Percentiles rank a stretch among this genome's conserved stretches.
Evolutionary conservation across 2,329 filamentous ascomycete species (phyloP).

Genomic region (Aulographum hederae): DNA sequence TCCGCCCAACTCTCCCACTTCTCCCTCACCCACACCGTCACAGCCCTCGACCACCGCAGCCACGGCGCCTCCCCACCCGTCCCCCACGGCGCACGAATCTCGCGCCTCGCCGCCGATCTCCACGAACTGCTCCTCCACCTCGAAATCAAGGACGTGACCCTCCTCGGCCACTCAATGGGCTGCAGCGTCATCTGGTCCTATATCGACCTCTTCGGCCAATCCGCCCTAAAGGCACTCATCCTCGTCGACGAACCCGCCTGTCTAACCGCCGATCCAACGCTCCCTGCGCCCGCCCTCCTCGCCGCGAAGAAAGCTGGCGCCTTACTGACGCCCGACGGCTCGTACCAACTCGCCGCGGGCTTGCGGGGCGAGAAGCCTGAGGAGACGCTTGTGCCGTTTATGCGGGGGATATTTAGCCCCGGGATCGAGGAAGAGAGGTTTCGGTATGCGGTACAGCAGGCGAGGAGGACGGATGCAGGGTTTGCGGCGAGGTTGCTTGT

Average conservation of each 20-base stretch:
- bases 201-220: slow-evolving; percentile 14
- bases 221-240: slow-evolving; percentile 10
- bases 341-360: too few species aligned
- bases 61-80: slow-evolving; percentile 2
- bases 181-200: slow-evolving; percentile 14
- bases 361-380: too few species aligned
- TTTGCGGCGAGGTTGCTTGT: too few species aligned
- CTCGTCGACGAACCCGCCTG: slow-evolving; percentile 13
- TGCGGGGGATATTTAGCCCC: too few species aligned
- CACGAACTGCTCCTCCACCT: slow-evolving; percentile 1
- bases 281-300: too few species aligned
- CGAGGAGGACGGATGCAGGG: too few species aligned
- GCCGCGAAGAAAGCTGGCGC: too few species aligned
- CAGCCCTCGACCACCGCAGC: slow-evolving; percentile 2
- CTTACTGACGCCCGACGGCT: too few species aligned
- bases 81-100: slow-evolving; percentile 1
- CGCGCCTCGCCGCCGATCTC: slow-evolving; percentile 3
- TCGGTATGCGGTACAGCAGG: too few species aligned
- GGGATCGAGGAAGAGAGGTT: too few species aligned
- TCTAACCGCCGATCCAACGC: slow-evolving; percentile 11
- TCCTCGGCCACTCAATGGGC: slow-evolving; percentile 4
- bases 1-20: slow-evolving; percentile 3
- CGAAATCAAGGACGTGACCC: slow-evolving; percentile 2
- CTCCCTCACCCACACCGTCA: slow-evolving; percentile 1
- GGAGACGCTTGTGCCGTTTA: too few species aligned